Evolutionary conservation across 495 filamentous ascomycete species (phyloP).

Genomic region (Penicillium taxi): DNA sequence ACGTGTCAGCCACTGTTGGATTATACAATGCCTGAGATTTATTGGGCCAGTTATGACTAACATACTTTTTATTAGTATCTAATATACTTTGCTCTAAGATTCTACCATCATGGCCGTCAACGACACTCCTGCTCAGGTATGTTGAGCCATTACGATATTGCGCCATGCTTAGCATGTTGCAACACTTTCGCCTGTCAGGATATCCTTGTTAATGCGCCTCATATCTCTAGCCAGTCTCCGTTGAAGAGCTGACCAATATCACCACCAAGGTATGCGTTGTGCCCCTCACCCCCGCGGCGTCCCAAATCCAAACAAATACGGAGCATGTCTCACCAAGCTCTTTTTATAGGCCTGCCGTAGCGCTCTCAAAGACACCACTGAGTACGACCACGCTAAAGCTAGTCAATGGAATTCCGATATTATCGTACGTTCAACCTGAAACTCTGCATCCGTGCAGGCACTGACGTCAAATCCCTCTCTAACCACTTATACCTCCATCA

Average conservation of each 20-base stretch:
- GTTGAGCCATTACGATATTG: constrained; percentile 9
- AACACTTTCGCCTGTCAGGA: background rate
- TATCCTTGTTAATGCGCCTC: constrained; percentile 2
- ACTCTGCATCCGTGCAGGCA: background rate
- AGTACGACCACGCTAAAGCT: constrained; percentile 76
- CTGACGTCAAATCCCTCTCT: background rate
- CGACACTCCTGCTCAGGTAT: constrained; percentile 25
- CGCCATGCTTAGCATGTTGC: background rate
- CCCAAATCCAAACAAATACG: background rate
- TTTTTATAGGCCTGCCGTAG: constrained; percentile 66
- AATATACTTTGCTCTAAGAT: background rate
- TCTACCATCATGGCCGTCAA: constrained; percentile 32
- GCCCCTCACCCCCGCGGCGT: background rate
- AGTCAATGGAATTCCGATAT: constrained; percentile 82
- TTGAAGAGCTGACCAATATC: constrained; percentile 72
- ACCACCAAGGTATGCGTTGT: constrained; percentile 62
- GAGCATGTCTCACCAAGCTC: background rate
- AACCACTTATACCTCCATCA: constrained; percentile 23
- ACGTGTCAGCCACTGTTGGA: background rate
- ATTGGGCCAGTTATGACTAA: no score
- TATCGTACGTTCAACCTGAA: constrained; percentile 84
- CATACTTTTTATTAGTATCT: background rate
- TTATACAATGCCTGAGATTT: background rate
- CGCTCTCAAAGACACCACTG: constrained; percentile 58
- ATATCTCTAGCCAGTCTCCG: constrained; percentile 59